phyloP scores from a whole-genome alignment of 1,139 yeast genomes.

The Sugiyamaella pinicola region DNA sequence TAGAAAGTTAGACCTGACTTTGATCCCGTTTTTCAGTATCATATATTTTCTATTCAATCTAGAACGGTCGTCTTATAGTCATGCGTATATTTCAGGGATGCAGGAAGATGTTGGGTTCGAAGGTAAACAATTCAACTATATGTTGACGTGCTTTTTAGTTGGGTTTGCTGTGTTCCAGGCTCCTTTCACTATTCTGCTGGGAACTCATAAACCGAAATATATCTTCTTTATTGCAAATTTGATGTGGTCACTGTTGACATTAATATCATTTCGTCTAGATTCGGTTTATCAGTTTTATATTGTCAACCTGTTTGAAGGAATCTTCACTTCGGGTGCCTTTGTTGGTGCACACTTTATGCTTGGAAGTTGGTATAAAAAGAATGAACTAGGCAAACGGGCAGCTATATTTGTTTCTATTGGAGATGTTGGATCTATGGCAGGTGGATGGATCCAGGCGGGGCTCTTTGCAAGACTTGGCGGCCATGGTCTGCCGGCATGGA shows the following conservation, averaged over 20 bases:
- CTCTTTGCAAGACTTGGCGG: constrained; percentile 54
- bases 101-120: constrained; percentile 58
- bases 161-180: constrained; percentile 62
- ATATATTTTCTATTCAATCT: constrained; percentile 29
- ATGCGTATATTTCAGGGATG: constrained; percentile 69
- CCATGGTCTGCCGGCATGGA: constrained; percentile 60
- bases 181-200: constrained; percentile 43
- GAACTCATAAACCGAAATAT: constrained; percentile 53
- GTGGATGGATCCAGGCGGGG: constrained; percentile 52
- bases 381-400: constrained; percentile 61
- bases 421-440: constrained; percentile 42
- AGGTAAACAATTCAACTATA: constrained; percentile 66
- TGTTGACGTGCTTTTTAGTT: constrained; percentile 59
- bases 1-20: constrained; percentile 25
- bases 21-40: constrained; percentile 27
- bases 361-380: constrained; percentile 61
- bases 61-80: constrained; percentile 44
- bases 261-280: constrained; percentile 54
- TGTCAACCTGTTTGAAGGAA: constrained; percentile 60
- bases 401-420: constrained; percentile 49
- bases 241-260: constrained; percentile 66
- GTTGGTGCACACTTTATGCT: constrained; percentile 61
- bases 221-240: constrained; percentile 60
- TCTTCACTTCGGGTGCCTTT: constrained; percentile 64
- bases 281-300: constrained; percentile 55